These are phyloP conservation scores for Hibiscus trionum DNA, from an alignment of 345 rosid species.

Conservation along the genomic window DNA sequence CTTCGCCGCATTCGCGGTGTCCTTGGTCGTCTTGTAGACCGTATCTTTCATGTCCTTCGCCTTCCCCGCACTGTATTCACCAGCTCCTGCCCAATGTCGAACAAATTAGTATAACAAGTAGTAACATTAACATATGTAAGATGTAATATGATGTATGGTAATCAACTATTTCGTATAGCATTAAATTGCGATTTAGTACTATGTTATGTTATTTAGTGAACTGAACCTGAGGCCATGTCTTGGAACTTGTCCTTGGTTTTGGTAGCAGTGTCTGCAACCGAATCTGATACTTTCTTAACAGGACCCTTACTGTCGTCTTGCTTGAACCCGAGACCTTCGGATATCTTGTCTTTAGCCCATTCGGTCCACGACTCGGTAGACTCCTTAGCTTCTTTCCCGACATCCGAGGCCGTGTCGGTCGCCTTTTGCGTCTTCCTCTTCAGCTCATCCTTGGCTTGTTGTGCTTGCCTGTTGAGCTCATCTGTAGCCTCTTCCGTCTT, in stretches of 20 bases:
- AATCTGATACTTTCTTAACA: slow-evolving; percentile 20
- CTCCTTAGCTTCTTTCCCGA: slow-evolving; percentile 17
- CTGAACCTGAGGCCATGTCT: slow-evolving; percentile 34
- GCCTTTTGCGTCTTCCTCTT: background rate
- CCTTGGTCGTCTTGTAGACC: slow-evolving; percentile 11
- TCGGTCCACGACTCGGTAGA: slow-evolving; percentile 41
- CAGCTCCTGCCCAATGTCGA: slow-evolving; percentile 12
- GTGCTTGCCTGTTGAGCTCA: background rate
- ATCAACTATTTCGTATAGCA: too few relatives aligned
- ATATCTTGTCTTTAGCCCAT: slow-evolving; percentile 51
- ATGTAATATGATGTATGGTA: too few relatives aligned
- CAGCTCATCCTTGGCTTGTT: background rate
- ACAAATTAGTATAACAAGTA: background rate
- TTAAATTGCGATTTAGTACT: too few relatives aligned
- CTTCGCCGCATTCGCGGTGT: slow-evolving; percentile 9
- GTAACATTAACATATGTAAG: background rate
- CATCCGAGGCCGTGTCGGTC: slow-evolving; percentile 4
- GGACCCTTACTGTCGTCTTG: slow-evolving; percentile 26
- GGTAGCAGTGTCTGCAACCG: slow-evolving; percentile 19
- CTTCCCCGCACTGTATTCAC: slow-evolving; percentile 20
- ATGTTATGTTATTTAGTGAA: background rate
- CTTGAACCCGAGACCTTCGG: slow-evolving; percentile 35
- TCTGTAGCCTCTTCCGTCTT: background rate
- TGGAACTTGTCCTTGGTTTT: slow-evolving; percentile 23
- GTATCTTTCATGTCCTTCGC: slow-evolving; percentile 14